These are phyloP conservation scores for Pseudonectria buxi DNA, from an alignment of 2,329 filamentous ascomycete genomes.

Conservation along the genomic window DNA sequence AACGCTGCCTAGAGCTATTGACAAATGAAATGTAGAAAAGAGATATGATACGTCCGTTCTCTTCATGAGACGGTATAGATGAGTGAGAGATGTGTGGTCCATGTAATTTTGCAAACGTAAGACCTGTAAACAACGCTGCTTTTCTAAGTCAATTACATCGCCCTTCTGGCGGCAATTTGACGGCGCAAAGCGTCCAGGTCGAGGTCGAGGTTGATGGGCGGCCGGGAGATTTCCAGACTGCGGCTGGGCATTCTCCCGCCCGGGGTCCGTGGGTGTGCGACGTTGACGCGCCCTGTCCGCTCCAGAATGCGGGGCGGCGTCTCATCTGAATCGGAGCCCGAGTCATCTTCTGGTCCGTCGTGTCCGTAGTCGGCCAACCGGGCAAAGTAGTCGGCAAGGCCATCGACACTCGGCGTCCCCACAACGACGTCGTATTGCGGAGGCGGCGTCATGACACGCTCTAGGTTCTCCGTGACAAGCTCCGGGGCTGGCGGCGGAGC, in stretches of 20 bases:
- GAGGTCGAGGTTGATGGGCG: slow-evolving; percentile 21
- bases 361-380: slow-evolving; percentile 67
- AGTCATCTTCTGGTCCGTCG: slow-evolving; percentile 31
- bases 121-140: too few relatives aligned
- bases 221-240: slow-evolving; percentile 48
- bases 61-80: too few relatives aligned
- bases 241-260: slow-evolving; percentile 48
- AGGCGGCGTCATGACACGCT: slow-evolving; percentile 63
- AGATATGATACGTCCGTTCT: too few relatives aligned
- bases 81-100: too few relatives aligned
- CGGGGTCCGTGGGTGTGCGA: slow-evolving; percentile 50
- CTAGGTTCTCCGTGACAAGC: slow-evolving; percentile 15
- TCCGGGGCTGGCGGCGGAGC: slow-evolving; percentile 29
- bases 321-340: slow-evolving; percentile 37
- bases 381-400: slow-evolving; percentile 80
- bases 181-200: slow-evolving; percentile 18
- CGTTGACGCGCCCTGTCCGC: slow-evolving; percentile 49
- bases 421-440: slow-evolving; percentile 79
- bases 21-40: too few relatives aligned
- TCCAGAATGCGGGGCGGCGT: slow-evolving; percentile 40
- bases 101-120: too few relatives aligned
- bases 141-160: slow-evolving; percentile 11
- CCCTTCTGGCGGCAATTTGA: slow-evolving; percentile 14
- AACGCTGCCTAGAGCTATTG: too few relatives aligned
- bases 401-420: slow-evolving; percentile 58